phyloP scores from a whole-genome alignment of 805 yeast genomes.

The Schwanniomyces vanrijiae region DNA sequence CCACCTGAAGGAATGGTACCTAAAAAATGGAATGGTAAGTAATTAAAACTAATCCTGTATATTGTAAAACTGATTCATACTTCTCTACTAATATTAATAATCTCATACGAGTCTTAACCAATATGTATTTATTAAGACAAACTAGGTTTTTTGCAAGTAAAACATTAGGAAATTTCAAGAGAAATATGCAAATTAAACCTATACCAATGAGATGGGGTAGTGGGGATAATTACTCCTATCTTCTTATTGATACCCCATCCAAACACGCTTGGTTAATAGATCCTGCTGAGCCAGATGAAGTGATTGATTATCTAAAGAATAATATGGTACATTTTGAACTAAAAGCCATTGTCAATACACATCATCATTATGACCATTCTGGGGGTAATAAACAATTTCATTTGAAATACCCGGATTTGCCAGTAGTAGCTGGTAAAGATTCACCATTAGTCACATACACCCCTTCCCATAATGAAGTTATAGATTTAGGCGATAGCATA shows the following conservation, averaged over 20 bases:
- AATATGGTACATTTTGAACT: conserved; percentile 47
- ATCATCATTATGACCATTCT: conserved; percentile 94
- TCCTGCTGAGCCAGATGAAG: conserved; percentile 85
- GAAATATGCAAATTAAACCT: conserved; percentile 77
- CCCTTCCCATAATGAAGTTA: conserved; percentile 62
- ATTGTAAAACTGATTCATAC: not conserved
- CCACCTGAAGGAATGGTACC: conserved; percentile 78
- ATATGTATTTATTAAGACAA: not conserved
- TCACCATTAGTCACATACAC: conserved; percentile 71
- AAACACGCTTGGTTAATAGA: conserved; percentile 81
- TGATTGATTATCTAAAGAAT: conserved; percentile 44
- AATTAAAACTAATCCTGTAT: not conserved
- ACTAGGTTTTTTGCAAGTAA: not conserved
- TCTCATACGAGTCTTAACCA: not conserved
- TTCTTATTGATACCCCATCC: conserved; percentile 66
- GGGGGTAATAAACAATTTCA: conserved; percentile 71
- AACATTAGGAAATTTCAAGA: conserved; percentile 1
- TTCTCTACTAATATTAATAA: not conserved
- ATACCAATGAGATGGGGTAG: conserved; percentile 94
- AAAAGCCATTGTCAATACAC: conserved; percentile 86
- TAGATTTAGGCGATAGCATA: conserved; percentile 63
- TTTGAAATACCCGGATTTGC: conserved; percentile 43
- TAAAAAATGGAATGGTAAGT: conserved; percentile 46
- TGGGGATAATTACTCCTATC: conserved; percentile 89
- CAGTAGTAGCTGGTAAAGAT: conserved; percentile 82